Conservation (phyloP, 2,329 filamentous ascomycete genomes). For the Seiridium unicorne region DNA sequence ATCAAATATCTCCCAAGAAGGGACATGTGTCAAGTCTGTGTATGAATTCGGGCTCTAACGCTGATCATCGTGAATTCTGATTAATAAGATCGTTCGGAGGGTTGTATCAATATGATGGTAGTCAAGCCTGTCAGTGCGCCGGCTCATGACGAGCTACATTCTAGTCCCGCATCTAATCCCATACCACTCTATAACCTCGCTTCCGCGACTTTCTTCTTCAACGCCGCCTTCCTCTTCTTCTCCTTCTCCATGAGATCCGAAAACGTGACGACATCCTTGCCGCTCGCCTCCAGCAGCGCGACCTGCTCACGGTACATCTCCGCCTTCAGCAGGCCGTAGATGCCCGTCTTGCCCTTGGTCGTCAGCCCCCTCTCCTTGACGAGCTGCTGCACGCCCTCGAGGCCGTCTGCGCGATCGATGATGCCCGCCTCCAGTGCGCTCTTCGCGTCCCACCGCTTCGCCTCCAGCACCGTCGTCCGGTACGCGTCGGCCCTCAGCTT, state of each 20-base stretch:
- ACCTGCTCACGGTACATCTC: slow-evolving; percentile 74
- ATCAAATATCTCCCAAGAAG: too few species aligned
- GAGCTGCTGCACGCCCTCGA: slow-evolving; percentile 5
- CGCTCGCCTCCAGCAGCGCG: slow-evolving; percentile 47
- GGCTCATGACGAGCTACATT: not conserved
- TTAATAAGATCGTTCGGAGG: too few species aligned
- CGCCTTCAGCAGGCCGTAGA: slow-evolving; percentile 70
- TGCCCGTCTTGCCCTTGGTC: slow-evolving; percentile 60
- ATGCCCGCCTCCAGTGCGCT: slow-evolving; percentile 66
- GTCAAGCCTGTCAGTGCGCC: too few species aligned
- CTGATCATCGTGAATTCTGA: too few species aligned
- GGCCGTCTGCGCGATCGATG: slow-evolving; percentile 60
- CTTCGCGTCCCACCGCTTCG: slow-evolving; percentile 61
- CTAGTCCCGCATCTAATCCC: not conserved
- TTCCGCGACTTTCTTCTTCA: slow-evolving; percentile 44
- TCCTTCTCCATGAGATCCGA: slow-evolving; percentile 44
- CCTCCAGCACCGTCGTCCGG: slow-evolving; percentile 70
- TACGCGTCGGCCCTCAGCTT: slow-evolving; percentile 61
- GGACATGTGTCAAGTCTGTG: too few species aligned
- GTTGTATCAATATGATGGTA: too few species aligned
- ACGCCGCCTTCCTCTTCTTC: slow-evolving; percentile 48
- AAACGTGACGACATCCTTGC: slow-evolving; percentile 8
- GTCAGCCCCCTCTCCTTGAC: slow-evolving; percentile 50
- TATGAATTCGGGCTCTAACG: too few species aligned
- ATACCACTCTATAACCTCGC: slow-evolving; percentile 25